phyloP scores from a whole-genome alignment of 169 alveolate genomes.

The Plasmodium reichenowi region DNA sequence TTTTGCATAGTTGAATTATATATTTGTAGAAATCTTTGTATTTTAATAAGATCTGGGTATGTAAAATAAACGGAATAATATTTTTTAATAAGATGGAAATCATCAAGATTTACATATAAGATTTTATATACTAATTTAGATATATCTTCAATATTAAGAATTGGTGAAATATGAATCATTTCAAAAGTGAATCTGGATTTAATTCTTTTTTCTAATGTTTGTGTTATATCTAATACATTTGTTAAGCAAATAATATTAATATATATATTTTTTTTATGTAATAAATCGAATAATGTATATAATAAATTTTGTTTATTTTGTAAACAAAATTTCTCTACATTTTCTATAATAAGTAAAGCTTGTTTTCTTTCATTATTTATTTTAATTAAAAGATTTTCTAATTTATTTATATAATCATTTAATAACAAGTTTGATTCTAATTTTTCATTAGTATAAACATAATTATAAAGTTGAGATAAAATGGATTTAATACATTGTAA shows the following conservation, averaged over 20 bases:
- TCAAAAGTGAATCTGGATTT: slow-evolving; percentile 84
- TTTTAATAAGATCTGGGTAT: slow-evolving; percentile 35
- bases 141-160: slow-evolving; percentile 54
- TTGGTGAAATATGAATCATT: slow-evolving; percentile 75
- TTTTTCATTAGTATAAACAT: slow-evolving; percentile 31
- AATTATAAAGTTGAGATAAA: slow-evolving; percentile 49
- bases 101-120: slow-evolving; percentile 67
- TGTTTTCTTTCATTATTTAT: slow-evolving; percentile 70
- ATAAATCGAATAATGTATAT: slow-evolving; percentile 79
- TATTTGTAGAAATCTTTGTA: slow-evolving; percentile 40
- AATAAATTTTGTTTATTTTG: slow-evolving; percentile 80
- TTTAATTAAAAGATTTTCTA: slow-evolving; percentile 73
- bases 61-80: slow-evolving; percentile 69
- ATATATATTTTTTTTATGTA: slow-evolving; percentile 74
- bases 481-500: slow-evolving; percentile 79
- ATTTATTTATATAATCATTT: slow-evolving; percentile 59
- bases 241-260: slow-evolving; percentile 80
- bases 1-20: slow-evolving; percentile 71
- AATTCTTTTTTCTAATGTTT: slow-evolving; percentile 84
- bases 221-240: slow-evolving; percentile 80
- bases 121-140: slow-evolving; percentile 58
- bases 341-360: slow-evolving; percentile 80
- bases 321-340: slow-evolving; percentile 79
- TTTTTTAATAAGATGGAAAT: slow-evolving; percentile 62
- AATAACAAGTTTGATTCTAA: slow-evolving; percentile 68